Percentiles rank a stretch among this genome's conserved stretches.
These are phyloP conservation scores for Selaginella moellendorffii DNA, from an alignment of 75 land plant genomes.

Conservation along the genomic window DNA sequence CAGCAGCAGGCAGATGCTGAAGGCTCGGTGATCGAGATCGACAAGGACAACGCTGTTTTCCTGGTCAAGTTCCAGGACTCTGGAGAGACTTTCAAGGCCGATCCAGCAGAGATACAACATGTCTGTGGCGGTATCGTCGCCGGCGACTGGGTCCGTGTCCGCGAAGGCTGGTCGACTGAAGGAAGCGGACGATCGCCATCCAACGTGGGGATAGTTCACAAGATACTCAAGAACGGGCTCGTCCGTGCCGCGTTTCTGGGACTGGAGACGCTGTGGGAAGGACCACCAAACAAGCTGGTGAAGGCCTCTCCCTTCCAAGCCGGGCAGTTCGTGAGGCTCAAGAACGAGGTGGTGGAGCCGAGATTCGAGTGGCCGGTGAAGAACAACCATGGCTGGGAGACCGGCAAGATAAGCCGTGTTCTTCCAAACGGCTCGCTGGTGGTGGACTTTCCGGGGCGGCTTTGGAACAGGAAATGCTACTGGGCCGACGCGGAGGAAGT, in stretches of 20 bases:
- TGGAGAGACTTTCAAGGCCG: constrained; percentile 55
- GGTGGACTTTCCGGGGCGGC: constrained; percentile 65
- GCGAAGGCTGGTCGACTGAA: constrained; percentile 19
- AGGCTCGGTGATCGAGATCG: constrained; percentile 37
- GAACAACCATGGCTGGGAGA: constrained; percentile 47
- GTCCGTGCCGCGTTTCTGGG: not conserved
- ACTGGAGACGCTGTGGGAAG: not conserved
- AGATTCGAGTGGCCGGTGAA: constrained; percentile 85
- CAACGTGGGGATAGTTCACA: not conserved
- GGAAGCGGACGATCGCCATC: not conserved
- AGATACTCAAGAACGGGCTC: not conserved
- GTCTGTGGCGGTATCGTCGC: constrained; percentile 56
- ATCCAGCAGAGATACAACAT: constrained; percentile 49
- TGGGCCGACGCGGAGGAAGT: constrained; percentile 91
- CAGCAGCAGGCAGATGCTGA: constrained; percentile 38
- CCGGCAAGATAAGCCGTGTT: constrained; percentile 50
- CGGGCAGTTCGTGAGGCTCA: constrained; percentile 41
- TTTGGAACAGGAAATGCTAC: constrained; percentile 32
- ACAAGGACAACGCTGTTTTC: constrained; percentile 31
- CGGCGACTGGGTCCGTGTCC: constrained; percentile 73
- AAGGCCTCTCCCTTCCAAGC: not conserved
- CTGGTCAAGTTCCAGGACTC: constrained; percentile 60
- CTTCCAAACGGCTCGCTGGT: constrained; percentile 82
- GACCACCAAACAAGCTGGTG: not conserved
- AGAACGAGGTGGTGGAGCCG: constrained; percentile 36